Evolutionary conservation across 2,329 filamentous ascomycete species (phyloP).

Genomic region (Cadophora sp.): DNA sequence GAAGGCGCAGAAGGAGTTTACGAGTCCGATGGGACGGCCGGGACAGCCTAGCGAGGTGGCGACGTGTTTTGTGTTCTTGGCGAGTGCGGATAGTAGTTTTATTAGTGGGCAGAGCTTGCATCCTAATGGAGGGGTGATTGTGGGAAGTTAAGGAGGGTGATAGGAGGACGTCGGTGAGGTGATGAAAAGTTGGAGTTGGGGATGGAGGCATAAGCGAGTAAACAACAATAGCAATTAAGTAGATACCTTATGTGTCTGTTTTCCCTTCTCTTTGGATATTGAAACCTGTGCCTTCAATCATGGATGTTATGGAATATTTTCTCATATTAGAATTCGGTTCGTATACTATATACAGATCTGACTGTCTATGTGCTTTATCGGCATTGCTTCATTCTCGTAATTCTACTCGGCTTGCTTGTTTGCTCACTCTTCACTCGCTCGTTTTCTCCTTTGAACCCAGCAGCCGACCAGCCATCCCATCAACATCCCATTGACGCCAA

Average conservation of each 20-base stretch:
- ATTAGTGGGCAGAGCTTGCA: conserved; percentile 77
- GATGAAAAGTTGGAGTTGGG: not conserved
- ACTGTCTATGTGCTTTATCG: conserved; percentile 14
- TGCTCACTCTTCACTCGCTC: not conserved
- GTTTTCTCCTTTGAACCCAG: not conserved
- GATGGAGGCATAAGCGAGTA: not conserved
- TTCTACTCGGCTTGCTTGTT: not conserved
- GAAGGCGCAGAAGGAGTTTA: conserved; percentile 75
- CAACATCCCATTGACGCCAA: conserved; percentile 4
- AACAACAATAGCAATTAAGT: not conserved
- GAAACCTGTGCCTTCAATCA: too few species aligned
- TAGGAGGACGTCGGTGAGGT: not conserved
- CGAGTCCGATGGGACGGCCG: conserved; percentile 76
- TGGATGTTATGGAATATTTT: too few species aligned
- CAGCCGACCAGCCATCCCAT: not conserved
- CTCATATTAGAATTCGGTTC: not conserved
- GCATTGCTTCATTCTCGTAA: conserved; percentile 13
- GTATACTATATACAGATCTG: not conserved
- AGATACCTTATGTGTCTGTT: too few species aligned
- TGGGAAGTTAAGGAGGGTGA: conserved; percentile 46
- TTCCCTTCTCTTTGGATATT: too few species aligned
- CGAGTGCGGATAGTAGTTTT: conserved; percentile 74
- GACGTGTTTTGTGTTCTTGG: conserved; percentile 82
- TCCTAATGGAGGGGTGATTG: conserved; percentile 64
- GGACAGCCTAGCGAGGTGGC: conserved; percentile 84